Percentiles rank a stretch among this genome's conserved stretches.
These are phyloP conservation scores for Calonectria honghensis DNA, from an alignment of 2,329 filamentous ascomycete genomes.

Conservation along the genomic window DNA sequence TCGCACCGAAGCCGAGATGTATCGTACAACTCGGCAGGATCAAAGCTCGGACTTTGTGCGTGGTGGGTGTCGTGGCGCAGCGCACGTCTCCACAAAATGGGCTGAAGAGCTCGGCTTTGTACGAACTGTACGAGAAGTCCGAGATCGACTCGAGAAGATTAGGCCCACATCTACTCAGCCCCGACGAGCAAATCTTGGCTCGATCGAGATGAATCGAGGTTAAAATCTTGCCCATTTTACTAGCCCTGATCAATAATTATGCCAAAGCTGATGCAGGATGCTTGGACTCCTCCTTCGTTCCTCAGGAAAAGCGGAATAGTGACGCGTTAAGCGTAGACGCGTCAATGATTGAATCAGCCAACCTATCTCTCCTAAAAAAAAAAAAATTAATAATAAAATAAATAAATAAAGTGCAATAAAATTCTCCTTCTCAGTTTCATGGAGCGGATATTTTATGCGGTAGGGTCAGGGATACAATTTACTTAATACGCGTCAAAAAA, in stretches of 20 bases:
- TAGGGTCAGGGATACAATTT: too few species aligned
- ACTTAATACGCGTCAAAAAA: too few species aligned
- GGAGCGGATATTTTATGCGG: rapidly evolving
- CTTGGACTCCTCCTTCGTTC: too few species aligned
- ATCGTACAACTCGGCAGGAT: constrained; percentile 2
- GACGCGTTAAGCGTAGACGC: too few species aligned
- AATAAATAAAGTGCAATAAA: too few species aligned
- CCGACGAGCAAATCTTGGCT: background rate
- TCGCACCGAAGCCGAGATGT: constrained; percentile 1
- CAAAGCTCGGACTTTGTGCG: background rate
- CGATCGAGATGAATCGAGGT: background rate
- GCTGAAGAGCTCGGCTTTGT: constrained; percentile 9
- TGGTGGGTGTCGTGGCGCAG: background rate
- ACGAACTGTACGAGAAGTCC: background rate
- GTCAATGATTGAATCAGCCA: too few species aligned
- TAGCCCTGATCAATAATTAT: background rate
- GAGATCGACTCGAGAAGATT: background rate
- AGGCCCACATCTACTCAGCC: background rate
- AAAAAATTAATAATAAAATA: too few species aligned
- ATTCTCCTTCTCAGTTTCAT: too few species aligned
- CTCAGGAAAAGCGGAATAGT: too few species aligned
- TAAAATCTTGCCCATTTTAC: background rate
- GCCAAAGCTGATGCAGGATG: too few species aligned
- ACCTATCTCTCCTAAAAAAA: too few species aligned
- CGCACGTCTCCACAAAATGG: background rate